Conservation (phyloP, 169 alveolate genomes). For the Eimeria zaria region DNA sequence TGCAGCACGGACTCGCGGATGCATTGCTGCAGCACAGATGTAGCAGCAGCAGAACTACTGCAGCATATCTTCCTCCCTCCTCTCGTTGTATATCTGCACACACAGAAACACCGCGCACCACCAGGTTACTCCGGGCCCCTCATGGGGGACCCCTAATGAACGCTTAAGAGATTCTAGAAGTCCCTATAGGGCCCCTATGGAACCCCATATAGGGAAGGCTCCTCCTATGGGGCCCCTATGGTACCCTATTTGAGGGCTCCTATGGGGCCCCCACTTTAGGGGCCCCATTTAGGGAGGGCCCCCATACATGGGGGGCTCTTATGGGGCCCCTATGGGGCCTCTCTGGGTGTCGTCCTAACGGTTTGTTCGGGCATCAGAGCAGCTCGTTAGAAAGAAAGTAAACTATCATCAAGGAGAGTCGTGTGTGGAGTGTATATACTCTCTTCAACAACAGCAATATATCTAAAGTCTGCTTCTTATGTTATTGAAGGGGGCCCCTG, state of each 20-base stretch:
- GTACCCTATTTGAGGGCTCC: not conserved
- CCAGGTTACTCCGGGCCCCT: not conserved
- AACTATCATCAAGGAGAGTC: too few relatives aligned
- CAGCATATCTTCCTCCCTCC: not conserved
- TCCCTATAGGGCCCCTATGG: too few relatives aligned
- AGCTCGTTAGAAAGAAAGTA: too few relatives aligned
- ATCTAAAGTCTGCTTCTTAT: too few relatives aligned
- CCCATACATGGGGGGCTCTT: slow-evolving; percentile 10
- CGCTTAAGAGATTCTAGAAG: too few relatives aligned
- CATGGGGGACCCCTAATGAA: not conserved
- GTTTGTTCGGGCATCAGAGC: too few relatives aligned
- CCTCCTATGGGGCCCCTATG: too few relatives aligned
- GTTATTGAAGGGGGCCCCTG: too few relatives aligned
- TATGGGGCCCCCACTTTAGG: not conserved
- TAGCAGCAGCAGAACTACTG: not conserved
- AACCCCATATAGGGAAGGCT: too few relatives aligned
- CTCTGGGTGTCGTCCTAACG: too few relatives aligned
- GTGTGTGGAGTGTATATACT: too few relatives aligned
- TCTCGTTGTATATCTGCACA: not conserved
- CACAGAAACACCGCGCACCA: not conserved
- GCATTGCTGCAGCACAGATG: slow-evolving; percentile 1
- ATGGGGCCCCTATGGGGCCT: not conserved
- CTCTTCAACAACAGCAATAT: too few relatives aligned
- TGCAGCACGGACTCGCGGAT: slow-evolving; percentile 32
- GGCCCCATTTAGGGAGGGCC: not conserved